Evolutionary conservation across 768 basidiomycete species (phyloP), one percentile per base, ranked within the genome.

Genomic region (Sutorius australiensis): DNA sequence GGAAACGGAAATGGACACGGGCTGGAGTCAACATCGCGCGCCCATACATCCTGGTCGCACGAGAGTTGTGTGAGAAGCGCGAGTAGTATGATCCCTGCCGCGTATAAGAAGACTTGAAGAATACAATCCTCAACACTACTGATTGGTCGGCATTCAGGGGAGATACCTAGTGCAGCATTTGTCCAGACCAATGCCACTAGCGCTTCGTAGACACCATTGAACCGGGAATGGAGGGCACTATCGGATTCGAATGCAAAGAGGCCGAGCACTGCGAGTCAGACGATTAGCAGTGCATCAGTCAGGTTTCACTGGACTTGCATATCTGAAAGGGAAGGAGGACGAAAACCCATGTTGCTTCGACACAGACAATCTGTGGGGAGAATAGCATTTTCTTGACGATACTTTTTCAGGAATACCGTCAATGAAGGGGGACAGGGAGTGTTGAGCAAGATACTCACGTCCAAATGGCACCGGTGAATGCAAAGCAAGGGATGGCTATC

Each of bases 1-100:
- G 71, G 58, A 37, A 79, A 63, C 0, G 82, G 81, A 54, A 83
- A 83, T 16, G 82, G 82, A 11, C 80, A 81, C n/a, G 82, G 82
- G 21, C 78, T 76, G 11, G 78, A 75, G 59, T 83, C 81, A 48
- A 83, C 76, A 48, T 83, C 80, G 31, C 80, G 77, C 30, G 67
- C 55, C 80, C 80, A 82, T 41, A 83, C 71, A 39, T 81, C 73
- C 16, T 57, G 59, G 57, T 83, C 81, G 58, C 72, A 81, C 19
- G 74, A 73, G 46, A 74, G 64, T 39, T 75, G 75, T 3, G 81
- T 83, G 33, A 80, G 57, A 34, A 75, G 60, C n/a, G 78, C 72
- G 5, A 73, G 61, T 5, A 62, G 50, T n/a, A 79, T 50, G 45
- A 83, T 71, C 36, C 73, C 65, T 32, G 65, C 39, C 5, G 74